Base-by-base conservation (phyloP, 2,329 filamentous ascomycete genomes). In the Xylariaceae sp. region DNA sequence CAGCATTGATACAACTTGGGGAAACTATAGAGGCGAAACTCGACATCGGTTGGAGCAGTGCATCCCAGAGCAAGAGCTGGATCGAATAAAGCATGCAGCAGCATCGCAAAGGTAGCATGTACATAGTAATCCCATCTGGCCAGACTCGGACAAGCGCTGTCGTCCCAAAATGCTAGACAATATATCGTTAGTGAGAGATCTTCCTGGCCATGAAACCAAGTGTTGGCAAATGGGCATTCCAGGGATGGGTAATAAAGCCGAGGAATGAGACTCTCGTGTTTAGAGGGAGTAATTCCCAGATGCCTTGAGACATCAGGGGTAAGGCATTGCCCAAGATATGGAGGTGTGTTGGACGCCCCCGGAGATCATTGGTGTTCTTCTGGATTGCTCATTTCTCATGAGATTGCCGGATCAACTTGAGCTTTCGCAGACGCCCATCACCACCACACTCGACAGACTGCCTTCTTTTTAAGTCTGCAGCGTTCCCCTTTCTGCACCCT, bases 361-460 rank as follows among this genome's bases (percentile, higher is more conserved):
- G 36, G 22, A 57, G 43, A 48, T 47, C 40, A 65, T 64, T 64
- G 59, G 61, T 54, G 44, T 53, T 47, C 51, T 42, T 49, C 11
- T 58, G 53, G 55, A 65, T 66, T 64, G 55, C 33, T 55, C 66
- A 64, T 67, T 52, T 67, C 59, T 66, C 66, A 65, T 51, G 60
- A 60, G 60, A 65, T 63, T 66, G 58, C 60, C 52, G 36, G 40
- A 11, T 6, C 22, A 10, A 10, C 34, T 42, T 33, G 40, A 16
- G 13, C 14, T 40, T 28, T 28, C 7, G 42, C 45, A 49, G 44
- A 50, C 47, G 55, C 53, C 49, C 54, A 54, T 48, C 47, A 33
- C 46, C 48, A 48, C 50, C 50, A 47, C 45, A 51, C 51, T 48
- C 45, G 31, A 39, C 38, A 47, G 22, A 43, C 39, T 51, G 43